Evolutionary conservation across 1,284 basidiomycete genomes (phyloP), one percentile per base, ranked within the genome.

Genomic region (Ustilago loliicola): DNA sequence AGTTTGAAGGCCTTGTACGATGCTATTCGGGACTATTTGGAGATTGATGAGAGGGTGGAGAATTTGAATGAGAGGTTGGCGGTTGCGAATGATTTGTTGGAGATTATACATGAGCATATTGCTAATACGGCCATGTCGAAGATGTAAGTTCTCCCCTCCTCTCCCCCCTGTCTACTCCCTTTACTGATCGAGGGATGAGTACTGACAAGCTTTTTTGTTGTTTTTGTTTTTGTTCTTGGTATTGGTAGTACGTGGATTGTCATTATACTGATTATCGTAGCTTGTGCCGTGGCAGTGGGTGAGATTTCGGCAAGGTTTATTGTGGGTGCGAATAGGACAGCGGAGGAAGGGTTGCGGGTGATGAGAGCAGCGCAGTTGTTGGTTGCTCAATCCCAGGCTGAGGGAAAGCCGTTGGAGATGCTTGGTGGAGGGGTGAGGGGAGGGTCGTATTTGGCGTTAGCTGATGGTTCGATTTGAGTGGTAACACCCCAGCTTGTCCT

Each of bases 1-100:
- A 94, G 92, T 76, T 87, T 97, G 81, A 93, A 93, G 83, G 93
- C 92, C 54, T 87, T 98, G 36, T 98, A 98, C 86, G 94, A 96
- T 83, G 95, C 95, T 0, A 95, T 96, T 56, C 89, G 95, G 72
- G 95, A 96, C 80, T 98, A 98, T 85, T 93, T 98, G 89, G 95
- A 98, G 87, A 94, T 97, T 61, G 91, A 91, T 48, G 91, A 90
- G 15, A 88, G 96, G 36, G 94, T 96, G 19, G 91, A 93, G 84
- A 93, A 92, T 23, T 87, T 98, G 77, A 97, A 97, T 83, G 95
- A 97, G 86, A 92, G 94, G 70, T 88, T 97, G 50, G 91, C 91
- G 0, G 93, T 96, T 2, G 94, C 93, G 8, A 94, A 93, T 81
- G 94, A 84, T 62, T 63, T 86, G 47, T 64, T 85, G n/a, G 80